These are phyloP conservation scores for Ajuga chamaepitys DNA, from an alignment of 257 asterid genomes.

Conservation along the genomic window DNA sequence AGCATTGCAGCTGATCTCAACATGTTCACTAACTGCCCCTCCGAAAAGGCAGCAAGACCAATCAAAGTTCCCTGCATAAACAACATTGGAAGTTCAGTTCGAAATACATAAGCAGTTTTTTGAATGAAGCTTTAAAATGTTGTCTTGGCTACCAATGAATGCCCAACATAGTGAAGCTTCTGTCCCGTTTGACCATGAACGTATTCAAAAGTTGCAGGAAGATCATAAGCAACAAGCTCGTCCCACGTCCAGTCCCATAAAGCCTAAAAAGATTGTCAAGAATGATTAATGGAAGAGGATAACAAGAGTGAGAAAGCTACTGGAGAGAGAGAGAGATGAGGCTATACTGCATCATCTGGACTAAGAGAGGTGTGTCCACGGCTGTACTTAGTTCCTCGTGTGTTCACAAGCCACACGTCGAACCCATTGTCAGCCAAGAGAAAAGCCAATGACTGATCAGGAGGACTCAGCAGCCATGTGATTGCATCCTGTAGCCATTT, in stretches of 20 bases:
- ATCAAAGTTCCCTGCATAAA: slow-evolving; percentile 30
- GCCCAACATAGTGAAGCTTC: slow-evolving; percentile 41
- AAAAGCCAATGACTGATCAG: slow-evolving; percentile 29
- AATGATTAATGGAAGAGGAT: background rate
- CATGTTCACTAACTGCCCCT: slow-evolving; percentile 19
- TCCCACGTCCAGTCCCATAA: slow-evolving; percentile 48
- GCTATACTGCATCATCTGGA: slow-evolving; percentile 24
- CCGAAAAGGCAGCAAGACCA: slow-evolving; percentile 27
- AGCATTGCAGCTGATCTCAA: slow-evolving; percentile 39
- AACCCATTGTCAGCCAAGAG: slow-evolving; percentile 35
- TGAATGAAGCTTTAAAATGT: background rate
- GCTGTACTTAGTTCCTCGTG: slow-evolving; percentile 37
- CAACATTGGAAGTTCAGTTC: background rate
- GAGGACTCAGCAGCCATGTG: slow-evolving; percentile 31
- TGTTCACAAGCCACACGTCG: slow-evolving; percentile 34
- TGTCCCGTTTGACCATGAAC: slow-evolving; percentile 29
- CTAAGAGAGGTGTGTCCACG: slow-evolving; percentile 24
- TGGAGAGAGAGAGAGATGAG: no score
- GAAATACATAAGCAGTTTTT: no score
- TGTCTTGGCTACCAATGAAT: slow-evolving; percentile 27
- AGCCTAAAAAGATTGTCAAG: slow-evolving; percentile 12
- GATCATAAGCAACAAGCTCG: slow-evolving; percentile 31
- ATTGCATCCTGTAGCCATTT: slow-evolving; percentile 31
- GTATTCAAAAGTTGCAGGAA: slow-evolving; percentile 27
- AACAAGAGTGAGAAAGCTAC: background rate